Percentiles rank a stretch among this genome's conserved stretches.
Conservation (phyloP, 257 asterid genomes). For the Nicotiana otophora region DNA sequence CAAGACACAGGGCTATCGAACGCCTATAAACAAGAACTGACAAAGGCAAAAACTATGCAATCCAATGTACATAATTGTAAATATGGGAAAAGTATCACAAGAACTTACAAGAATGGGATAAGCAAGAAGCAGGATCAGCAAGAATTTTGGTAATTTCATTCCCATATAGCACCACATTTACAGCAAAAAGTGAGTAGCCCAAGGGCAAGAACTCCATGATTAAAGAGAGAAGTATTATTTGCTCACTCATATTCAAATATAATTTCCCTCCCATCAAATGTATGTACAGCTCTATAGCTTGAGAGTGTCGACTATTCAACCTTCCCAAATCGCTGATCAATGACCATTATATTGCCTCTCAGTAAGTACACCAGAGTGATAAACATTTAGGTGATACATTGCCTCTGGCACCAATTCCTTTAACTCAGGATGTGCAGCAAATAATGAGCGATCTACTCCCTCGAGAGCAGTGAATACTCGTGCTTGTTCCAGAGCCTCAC, state of each 20-base stretch:
- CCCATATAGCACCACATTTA: not conserved
- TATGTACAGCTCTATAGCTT: not conserved
- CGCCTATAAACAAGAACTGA: not conserved
- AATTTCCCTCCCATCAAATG: not conserved
- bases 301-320: not conserved
- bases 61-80: not conserved
- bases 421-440: conserved; percentile 51
- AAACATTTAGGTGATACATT: conserved; percentile 47
- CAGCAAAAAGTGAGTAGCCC: not conserved
- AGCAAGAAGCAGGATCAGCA: not conserved
- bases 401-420: conserved; percentile 54
- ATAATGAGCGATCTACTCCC: conserved; percentile 43
- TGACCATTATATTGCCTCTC: conserved; percentile 31
- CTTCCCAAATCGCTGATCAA: not conserved
- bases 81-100: not conserved
- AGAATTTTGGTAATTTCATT: not conserved
- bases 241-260: not conserved
- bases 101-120: not conserved
- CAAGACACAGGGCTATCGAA: not conserved
- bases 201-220: not conserved
- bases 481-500: conserved; percentile 53
- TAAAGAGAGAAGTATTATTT: not conserved
- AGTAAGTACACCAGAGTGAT: conserved; percentile 61
- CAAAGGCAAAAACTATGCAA: not conserved
- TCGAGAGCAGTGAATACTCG: conserved; percentile 51